Evolutionary conservation across 768 basidiomycete genomes (phyloP), one percentile per base, ranked within the genome.

Genomic region (Fibroporia radiculosa): DNA sequence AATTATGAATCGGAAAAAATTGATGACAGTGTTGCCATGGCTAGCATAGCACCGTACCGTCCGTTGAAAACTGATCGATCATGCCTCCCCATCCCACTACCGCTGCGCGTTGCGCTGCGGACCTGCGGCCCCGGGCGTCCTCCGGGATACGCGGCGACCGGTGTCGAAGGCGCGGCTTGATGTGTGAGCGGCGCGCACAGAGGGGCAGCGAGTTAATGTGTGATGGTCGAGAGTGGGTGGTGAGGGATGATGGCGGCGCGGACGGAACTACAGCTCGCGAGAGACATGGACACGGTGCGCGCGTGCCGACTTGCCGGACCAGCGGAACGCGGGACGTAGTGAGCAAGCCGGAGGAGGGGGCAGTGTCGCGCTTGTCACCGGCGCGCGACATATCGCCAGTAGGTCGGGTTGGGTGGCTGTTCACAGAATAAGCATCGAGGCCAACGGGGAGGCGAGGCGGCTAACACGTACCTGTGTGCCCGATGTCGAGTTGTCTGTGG

Each of bases 401-500:
- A 72, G n/a, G 48, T 10, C 27, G 49, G 27, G 35, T 72, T 72
- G 16, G 71, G 71, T 46, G 71, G 71, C 70, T 72, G 19, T 32
- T 7, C 8, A 28, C 28, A 5, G 37, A 32, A 39, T 12, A 48
- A 45, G 32, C 29, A 20, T 25, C n/a, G 32, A 11, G 3, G 18
- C 29, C 0, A 2, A 22, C 10, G 44, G 11, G 24, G 10, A 26
- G 20, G n/a, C n/a, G n/a, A n/a, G 23, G 41, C 14, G n/a, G 42
- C 40, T 19, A 24, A 12, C 16, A 55, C 56, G 49, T 47, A 63
- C 63, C 58, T 62, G 59, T 14, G 78, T 80, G 37, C 71, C 69
- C 0, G 71, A 68, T 5, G 73, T 75, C 10, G 82, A 81, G 42
- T 77, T 66, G 64, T 85, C 83, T 84, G 45, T 22, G 40, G 43